Base-by-base conservation (phyloP, 2,329 filamentous ascomycete genomes). In the Neonectria hederae region DNA sequence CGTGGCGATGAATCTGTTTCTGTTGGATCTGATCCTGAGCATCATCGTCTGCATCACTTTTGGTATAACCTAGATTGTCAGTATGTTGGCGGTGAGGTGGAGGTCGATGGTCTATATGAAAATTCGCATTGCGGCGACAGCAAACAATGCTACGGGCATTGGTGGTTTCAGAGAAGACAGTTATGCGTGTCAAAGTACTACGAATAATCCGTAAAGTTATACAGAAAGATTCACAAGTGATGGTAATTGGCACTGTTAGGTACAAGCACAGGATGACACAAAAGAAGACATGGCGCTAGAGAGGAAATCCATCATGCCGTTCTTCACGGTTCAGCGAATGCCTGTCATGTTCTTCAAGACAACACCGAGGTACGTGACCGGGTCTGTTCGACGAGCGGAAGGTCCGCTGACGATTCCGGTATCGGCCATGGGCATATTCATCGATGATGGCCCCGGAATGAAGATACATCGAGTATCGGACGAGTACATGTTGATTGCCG, bases 1-100 rank as follows among this genome's bases (percentile, higher is more conserved):
- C 22, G 42, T 64, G n/a, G 35, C 19, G 17, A 35, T 64, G 56
- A 53, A 61, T 26, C 24, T 53, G 3, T 22, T 56, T 17, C 38
- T 61, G 19, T 38, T 26, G 2, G 30, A 28, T 26, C 11, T 30
- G 14, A 43, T 22, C 8, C 58, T 57, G 17, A 48, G 35, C 35
- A 30, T 45, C 19, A 48, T 52, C 28, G 55, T 56, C 22, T 19
- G 32, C 22, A 13, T 21, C 22, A 60, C 62, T 2, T 56, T 64
- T 13, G 45, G 56, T 5, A 24, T 60, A 6, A 21, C 22, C 7
- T 45, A 21, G 56, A 11, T 40, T 30, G 51, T 52, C 22, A 56
- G 43, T 35, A 45, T 64, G n/a, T 14, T 42, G 5, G 24, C 35
- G 28, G 42, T 21, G 42, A 52, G 26, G 17, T 46, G 26, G 40